Conservation (phyloP, 495 filamentous ascomycete genomes). For the Penicillium herquei region DNA sequence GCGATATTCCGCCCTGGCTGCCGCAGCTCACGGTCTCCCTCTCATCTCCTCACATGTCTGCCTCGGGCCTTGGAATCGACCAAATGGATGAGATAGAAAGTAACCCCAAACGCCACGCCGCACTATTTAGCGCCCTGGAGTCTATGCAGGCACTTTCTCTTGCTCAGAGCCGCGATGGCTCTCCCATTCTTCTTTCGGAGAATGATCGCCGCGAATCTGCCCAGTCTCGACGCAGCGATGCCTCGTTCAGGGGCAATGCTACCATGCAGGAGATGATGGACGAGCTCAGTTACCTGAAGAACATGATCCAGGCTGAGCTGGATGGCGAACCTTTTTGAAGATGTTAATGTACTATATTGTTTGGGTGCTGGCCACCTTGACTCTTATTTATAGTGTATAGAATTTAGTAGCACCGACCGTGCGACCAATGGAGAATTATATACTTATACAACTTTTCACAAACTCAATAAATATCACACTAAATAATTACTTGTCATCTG, state of each 20-base stretch:
- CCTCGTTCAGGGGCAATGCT: conserved; percentile 25
- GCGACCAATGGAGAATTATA: not conserved
- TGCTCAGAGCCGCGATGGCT: conserved; percentile 23
- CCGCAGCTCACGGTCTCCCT: conserved; percentile 34
- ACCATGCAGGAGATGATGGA: conserved; percentile 52
- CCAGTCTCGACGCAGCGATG: conserved; percentile 22
- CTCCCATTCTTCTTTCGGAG: conserved; percentile 26
- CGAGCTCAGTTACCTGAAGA: conserved; percentile 52
- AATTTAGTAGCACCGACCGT: not conserved
- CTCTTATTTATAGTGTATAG: not conserved
- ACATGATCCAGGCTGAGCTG: conserved; percentile 46
- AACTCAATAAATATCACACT: not conserved
- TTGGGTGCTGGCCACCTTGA: conserved; percentile 8
- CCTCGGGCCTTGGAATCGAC: conserved; percentile 37
- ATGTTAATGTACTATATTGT: not conserved
- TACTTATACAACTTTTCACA: not conserved
- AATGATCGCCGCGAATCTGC: conserved; percentile 8
- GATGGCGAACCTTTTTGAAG: conserved; percentile 24
- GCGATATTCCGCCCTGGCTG: conserved; percentile 30
- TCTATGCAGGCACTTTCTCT: conserved; percentile 32
- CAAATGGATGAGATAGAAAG: conserved; percentile 39
- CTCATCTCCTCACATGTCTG: conserved; percentile 30
- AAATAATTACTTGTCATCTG: not conserved
- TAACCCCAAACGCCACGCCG: conserved; percentile 47
- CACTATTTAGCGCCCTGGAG: conserved; percentile 38